Conservation (phyloP, 352 stramenopile species). For the Phytophthora citrophthora region DNA sequence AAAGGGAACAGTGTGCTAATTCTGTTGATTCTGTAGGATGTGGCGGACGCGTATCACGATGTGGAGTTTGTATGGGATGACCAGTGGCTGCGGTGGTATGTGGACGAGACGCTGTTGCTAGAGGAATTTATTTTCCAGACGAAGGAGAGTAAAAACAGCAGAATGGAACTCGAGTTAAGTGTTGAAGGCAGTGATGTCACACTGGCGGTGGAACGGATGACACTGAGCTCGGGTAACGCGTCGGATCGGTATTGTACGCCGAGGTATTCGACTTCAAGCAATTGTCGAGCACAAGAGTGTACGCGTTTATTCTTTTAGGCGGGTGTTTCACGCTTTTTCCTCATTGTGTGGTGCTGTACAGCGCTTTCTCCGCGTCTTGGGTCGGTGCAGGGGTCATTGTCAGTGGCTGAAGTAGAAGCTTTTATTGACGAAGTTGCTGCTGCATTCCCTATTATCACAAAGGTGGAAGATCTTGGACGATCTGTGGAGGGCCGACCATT, state of each 20-base stretch:
- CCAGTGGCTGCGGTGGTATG: constrained; percentile 66
- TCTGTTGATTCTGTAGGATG: constrained; percentile 26
- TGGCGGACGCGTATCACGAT: constrained; percentile 34
- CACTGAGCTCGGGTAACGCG: constrained; percentile 28
- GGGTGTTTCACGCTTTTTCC: neutral
- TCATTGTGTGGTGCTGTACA: constrained; percentile 14
- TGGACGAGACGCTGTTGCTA: constrained; percentile 54
- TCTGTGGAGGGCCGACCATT: constrained; percentile 70
- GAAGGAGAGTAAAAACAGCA: neutral
- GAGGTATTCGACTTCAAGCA: constrained; percentile 37
- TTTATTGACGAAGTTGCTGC: constrained; percentile 56
- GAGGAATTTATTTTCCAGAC: constrained; percentile 43
- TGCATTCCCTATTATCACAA: constrained; percentile 53
- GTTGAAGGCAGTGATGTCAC: constrained; percentile 12
- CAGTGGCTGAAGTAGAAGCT: constrained; percentile 58
- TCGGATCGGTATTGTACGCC: constrained; percentile 44
- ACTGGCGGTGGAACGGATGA: constrained; percentile 31
- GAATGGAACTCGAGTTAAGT: constrained; percentile 37
- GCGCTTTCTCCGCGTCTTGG: constrained; percentile 61
- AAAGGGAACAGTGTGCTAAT: neutral
- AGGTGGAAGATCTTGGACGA: constrained; percentile 59
- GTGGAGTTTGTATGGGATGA: constrained; percentile 54
- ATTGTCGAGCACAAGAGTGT: constrained; percentile 55
- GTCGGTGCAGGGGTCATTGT: constrained; percentile 68
- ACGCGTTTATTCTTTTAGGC: constrained; percentile 13